Conservation (phyloP, 2,329 filamentous ascomycete genomes). For the Zasmidium citrigriseum region DNA sequence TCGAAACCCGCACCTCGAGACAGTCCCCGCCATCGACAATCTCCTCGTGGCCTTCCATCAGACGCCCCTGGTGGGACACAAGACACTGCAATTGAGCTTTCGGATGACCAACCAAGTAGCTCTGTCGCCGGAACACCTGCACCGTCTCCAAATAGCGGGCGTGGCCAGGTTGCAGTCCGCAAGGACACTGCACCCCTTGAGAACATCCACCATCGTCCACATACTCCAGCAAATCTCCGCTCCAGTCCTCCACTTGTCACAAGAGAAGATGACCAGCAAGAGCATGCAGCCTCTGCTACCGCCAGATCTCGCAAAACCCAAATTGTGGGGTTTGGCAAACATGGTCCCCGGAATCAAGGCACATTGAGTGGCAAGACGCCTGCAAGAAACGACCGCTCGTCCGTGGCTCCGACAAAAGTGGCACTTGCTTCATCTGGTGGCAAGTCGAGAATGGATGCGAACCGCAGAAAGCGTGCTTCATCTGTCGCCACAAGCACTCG, state of each 20-base stretch:
- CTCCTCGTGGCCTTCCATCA: not conserved
- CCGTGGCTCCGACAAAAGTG: not conserved
- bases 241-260: not conserved
- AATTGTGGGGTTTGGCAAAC: slow-evolving; percentile 30
- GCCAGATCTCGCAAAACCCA: slow-evolving; percentile 24
- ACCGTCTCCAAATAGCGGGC: no score
- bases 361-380: slow-evolving; percentile 4
- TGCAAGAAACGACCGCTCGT: not conserved
- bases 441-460: not conserved
- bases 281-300: not conserved
- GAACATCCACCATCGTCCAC: not conserved
- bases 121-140: no score
- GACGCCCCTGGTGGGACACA: slow-evolving; percentile 1
- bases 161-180: no score
- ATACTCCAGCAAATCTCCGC: not conserved
- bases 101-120: slow-evolving; percentile 8
- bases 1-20: no score
- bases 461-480: slow-evolving; percentile 11
- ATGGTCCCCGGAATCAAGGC: slow-evolving; percentile 36
- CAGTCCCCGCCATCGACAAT: no score
- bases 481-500: slow-evolving; percentile 18
- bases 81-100: slow-evolving; percentile 9
- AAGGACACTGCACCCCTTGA: no score
- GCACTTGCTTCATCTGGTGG: not conserved
- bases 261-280: not conserved